Conservation (phyloP, 345 rosid genomes). For the Rhodamnia argentea region DNA sequence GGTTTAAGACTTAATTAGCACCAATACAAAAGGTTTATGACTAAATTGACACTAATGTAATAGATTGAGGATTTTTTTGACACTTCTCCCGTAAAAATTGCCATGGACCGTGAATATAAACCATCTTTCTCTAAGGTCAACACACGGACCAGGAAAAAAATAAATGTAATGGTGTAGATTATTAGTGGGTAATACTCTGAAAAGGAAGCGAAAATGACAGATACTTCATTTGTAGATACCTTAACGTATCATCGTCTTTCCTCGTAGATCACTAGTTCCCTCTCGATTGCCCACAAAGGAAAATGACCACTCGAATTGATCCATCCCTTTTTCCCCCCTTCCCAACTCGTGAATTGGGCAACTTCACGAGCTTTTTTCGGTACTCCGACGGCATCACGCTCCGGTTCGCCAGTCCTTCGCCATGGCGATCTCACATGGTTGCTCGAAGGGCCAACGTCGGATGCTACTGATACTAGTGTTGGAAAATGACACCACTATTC, state of each 20-base stretch:
- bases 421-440: neutral
- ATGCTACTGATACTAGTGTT: neutral
- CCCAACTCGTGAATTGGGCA: neutral
- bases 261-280: neutral
- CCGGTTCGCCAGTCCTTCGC: neutral
- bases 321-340: neutral
- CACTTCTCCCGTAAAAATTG: too few species aligned
- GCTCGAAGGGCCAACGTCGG: neutral
- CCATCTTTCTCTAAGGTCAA: neutral
- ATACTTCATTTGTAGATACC: neutral
- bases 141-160: neutral
- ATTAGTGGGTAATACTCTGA: neutral
- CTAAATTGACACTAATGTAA: too few species aligned
- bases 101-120: neutral
- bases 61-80: too few species aligned
- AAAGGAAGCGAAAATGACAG: neutral
- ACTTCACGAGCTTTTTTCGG: neutral
- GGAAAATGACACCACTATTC: neutral
- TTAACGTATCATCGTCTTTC: neutral
- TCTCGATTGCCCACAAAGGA: neutral
- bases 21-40: too few species aligned
- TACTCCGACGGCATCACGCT: neutral
- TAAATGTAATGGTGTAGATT: neutral
- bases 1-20: too few species aligned
- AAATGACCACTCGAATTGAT: neutral